phyloP scores from a whole-genome alignment of 306 rosid species.

The Nissolia schottii region DNA sequence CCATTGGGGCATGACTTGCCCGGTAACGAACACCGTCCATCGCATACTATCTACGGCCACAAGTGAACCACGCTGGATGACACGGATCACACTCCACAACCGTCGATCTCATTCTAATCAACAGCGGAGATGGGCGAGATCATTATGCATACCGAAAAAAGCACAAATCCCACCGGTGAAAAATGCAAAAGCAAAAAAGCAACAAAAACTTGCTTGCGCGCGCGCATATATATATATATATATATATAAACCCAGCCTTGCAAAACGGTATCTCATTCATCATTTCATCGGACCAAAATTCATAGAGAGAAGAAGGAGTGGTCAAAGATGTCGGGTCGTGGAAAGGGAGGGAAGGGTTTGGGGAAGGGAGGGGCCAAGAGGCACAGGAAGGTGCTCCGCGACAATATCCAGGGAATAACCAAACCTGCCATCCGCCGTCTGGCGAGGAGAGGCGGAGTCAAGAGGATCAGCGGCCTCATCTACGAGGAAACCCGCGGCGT shows the following conservation, averaged over 20 bases:
- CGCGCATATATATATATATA: no score
- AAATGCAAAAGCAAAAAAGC: not conserved
- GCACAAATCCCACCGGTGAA: not conserved
- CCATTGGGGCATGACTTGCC: not conserved
- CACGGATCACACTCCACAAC: not conserved
- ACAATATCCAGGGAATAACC: slow-evolving; percentile 41
- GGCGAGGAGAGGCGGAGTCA: slow-evolving; percentile 41
- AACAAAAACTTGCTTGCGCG: no score
- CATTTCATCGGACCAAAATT: no score
- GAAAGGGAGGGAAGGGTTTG: slow-evolving; percentile 51
- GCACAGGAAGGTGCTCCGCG: slow-evolving; percentile 39
- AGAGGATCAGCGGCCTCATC: slow-evolving; percentile 43
- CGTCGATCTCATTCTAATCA: not conserved
- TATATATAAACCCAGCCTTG: not conserved
- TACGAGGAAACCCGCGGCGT: slow-evolving; percentile 46
- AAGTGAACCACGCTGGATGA: rapidly evolving
- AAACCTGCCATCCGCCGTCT: slow-evolving; percentile 41
- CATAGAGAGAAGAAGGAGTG: no score
- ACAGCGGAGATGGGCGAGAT: not conserved
- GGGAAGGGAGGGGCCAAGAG: slow-evolving; percentile 55
- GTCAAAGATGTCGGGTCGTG: slow-evolving; percentile 51
- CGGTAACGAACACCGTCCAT: not conserved
- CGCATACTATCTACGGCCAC: not conserved
- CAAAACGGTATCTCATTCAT: not conserved
- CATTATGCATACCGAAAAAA: not conserved